Evolutionary conservation across 2,329 filamentous ascomycete species (phyloP), one percentile per base, ranked within the genome.

Genomic region (Fonsecaea erecta): DNA sequence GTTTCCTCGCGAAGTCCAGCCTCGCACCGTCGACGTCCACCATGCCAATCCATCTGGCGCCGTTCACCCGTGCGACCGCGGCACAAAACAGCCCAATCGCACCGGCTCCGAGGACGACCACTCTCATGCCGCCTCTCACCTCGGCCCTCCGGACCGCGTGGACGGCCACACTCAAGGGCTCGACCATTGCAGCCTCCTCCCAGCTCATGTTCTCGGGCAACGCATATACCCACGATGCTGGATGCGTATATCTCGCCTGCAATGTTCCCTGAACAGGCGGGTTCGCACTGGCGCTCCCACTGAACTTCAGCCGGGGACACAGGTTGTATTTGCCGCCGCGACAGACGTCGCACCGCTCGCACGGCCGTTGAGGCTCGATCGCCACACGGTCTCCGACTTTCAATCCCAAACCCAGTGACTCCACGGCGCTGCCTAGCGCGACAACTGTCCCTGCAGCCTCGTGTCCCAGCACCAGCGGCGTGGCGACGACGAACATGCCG

Each of bases 351-450:
- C 37, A 43, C 5, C 37, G 16, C 16, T n/a, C 88, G 81, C 94
- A 98, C 0, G 93, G 92, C 58, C 91, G 85, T 59, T 94, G 93
- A 14, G 96, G 93, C 82, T 98, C 94, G 40, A 97, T 82, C 14
- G 94, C 93, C 26, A 97, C 89, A 71, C 91, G 88, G 79, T 97
- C 93, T 63, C 93, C 93, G 14, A 83, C 74, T 71, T 85, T 80
- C n/a, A n/a, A n/a, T n/a, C n/a, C n/a, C n/a, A n/a, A n/a, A n/a
- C n/a, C n/a, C n/a, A 66, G 24, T 1, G 30, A 55, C 0, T 54
- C 67, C 1, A 76, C 73, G 7, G 32, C 40, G 24, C 57, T 60
- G n/a, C 48, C 40, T 48, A 91, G 82, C 52, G 85, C 84, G 61
- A 92, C 86, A 40, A 97, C 84, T 30, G 90, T 89, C 65, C 93